Evolutionary conservation across 441 rosid genomes (phyloP).

Genomic region (Adansonia rubrostipa): DNA sequence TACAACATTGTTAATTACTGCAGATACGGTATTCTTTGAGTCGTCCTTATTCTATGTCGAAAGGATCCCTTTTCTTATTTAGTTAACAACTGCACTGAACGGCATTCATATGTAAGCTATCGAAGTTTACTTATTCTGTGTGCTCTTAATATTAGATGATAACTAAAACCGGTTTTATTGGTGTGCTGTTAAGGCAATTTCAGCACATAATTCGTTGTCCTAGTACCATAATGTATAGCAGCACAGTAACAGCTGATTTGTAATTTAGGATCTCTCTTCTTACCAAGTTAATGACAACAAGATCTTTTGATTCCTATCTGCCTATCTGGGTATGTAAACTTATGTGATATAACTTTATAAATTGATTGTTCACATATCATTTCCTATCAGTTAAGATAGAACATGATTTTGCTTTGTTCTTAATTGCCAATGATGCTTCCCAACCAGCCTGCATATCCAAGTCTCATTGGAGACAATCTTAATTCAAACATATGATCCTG

Average conservation of each 20-base stretch:
- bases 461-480: not conserved
- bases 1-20: conserved; percentile 60
- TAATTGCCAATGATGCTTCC: not conserved
- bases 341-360: not conserved
- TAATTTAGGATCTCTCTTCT: not conserved
- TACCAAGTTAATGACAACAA: not conserved
- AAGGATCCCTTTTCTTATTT: not conserved
- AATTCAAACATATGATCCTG: not conserved
- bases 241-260: not conserved
- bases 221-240: not conserved
- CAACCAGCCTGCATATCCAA: not conserved
- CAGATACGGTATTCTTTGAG: conserved; percentile 57
- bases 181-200: not conserved
- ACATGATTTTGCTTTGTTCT: conserved; percentile 10
- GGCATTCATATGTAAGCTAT: not conserved
- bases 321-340: not conserved
- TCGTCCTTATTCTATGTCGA: not conserved
- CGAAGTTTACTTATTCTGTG: not conserved
- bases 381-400: not conserved
- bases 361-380: not conserved
- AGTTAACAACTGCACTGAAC: conserved; percentile 2
- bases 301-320: not conserved
- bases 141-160: not conserved
- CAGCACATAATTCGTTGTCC: not conserved
- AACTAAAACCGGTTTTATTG: not conserved